Evolutionary conservation across 139 green algal species (phyloP), one percentile per base, ranked within the genome.

Genomic region (Micractinium sp.): DNA sequence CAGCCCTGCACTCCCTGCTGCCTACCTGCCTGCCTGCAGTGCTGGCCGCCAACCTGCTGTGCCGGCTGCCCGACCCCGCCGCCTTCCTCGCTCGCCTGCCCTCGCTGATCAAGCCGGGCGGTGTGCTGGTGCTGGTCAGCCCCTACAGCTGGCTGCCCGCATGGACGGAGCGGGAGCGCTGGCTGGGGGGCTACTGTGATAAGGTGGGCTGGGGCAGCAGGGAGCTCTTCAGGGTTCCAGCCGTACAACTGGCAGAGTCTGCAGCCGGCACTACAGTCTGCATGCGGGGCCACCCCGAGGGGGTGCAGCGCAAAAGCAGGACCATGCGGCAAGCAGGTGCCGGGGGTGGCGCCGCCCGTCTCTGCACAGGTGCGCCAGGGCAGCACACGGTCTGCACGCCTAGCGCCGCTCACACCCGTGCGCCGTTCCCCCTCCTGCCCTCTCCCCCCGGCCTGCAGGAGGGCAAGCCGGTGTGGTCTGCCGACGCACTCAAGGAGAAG

Each of bases 111-210:
- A 93, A 92, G 89, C 94, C 92, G 23, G 95, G 94, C 0, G 96
- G 95, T 22, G 89, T 60, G 47, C 60, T 56, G 36, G 66, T 80
- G 38, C 80, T 85, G 80, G 80, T 85, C 16, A 41, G 31, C 29
- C 80, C 95, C 33, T 97, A 95, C 92, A 93, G 88, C 1, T 98
- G 96, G 96, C 89, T 92, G 74, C 93, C 97, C 89, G 92, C 94
- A 7, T 92, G 87, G 61, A 97, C 95, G 14, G 81, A 91, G 39
- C 87, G 86, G 63, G 33, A 80, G 39, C 94, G 93, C 82, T 96
- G 94, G 94, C 76, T 96, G 81, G 94, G 94, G 12, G 94, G 94
- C 1, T 90, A 67, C 14, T 89, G 90, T 56, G 71, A 35, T 14
- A 90, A 93, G 91, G 91, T 89, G 85, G 22, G 77, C 27, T 66